Percentiles rank a stretch among this genome's conserved stretches.
Conservation (phyloP, 1,284 basidiomycete genomes). For the Irpex sp. region DNA sequence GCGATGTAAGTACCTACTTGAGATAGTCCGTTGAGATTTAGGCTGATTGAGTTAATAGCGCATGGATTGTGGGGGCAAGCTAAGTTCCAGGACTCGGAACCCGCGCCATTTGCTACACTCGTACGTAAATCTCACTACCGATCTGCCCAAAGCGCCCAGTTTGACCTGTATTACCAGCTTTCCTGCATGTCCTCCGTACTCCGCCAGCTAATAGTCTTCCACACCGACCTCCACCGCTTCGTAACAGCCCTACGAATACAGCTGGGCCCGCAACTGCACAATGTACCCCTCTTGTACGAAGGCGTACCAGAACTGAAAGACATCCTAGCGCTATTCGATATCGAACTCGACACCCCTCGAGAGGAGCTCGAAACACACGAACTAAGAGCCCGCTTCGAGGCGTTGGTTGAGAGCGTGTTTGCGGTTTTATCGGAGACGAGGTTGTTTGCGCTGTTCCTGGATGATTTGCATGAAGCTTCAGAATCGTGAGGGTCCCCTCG, state of each 20-base stretch:
- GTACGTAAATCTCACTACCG: slow-evolving; percentile 29
- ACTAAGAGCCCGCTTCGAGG: slow-evolving; percentile 61
- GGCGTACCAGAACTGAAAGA: slow-evolving; percentile 63
- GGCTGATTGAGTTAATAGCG: slow-evolving; percentile 29
- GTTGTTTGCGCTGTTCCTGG: slow-evolving; percentile 61
- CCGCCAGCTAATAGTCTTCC: slow-evolving; percentile 66
- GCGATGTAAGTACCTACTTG: slow-evolving; percentile 40
- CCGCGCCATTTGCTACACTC: slow-evolving; percentile 61
- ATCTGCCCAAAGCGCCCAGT: not conserved
- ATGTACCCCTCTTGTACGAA: slow-evolving; percentile 62
- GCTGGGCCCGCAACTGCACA: slow-evolving; percentile 62
- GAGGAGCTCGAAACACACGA: slow-evolving; percentile 53
- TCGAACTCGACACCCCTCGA: slow-evolving; percentile 43
- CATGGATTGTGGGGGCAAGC: slow-evolving; percentile 72
- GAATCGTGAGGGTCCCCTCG: slow-evolving; percentile 43
- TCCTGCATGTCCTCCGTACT: slow-evolving; percentile 63
- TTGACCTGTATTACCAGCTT: slow-evolving; percentile 33
- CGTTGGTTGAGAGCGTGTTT: slow-evolving; percentile 62
- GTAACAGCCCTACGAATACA: slow-evolving; percentile 49
- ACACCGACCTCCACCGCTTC: slow-evolving; percentile 63
- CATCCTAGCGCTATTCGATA: slow-evolving; percentile 49
- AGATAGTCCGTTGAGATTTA: not conserved
- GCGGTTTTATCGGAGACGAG: slow-evolving; percentile 60
- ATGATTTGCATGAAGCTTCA: slow-evolving; percentile 69
- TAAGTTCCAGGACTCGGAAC: slow-evolving; percentile 58